These are phyloP conservation scores for Fusarium verrucosum DNA, from an alignment of 2,329 filamentous ascomycete species.

Conservation along the genomic window DNA sequence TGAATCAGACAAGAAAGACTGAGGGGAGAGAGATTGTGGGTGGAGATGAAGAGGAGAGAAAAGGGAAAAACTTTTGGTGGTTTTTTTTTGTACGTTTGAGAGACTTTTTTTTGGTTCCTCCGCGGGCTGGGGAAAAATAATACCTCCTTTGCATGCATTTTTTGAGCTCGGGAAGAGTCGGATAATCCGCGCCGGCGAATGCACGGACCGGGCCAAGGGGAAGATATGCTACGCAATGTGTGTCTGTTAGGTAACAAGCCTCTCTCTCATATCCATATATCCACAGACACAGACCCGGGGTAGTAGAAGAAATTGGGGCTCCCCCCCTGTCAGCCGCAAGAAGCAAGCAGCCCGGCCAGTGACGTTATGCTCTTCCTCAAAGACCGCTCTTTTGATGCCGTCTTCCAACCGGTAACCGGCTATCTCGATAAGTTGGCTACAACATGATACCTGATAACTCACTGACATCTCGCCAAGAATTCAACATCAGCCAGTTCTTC, in stretches of 20 bases:
- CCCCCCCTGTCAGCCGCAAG: constrained; percentile 27
- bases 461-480: constrained; percentile 11
- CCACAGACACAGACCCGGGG: constrained; percentile 24
- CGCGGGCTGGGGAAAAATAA: constrained; percentile 37
- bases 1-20: constrained; percentile 43
- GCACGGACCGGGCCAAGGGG: constrained; percentile 46
- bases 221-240: constrained; percentile 12
- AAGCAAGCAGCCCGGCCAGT: constrained; percentile 22
- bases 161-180: constrained; percentile 44
- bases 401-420: constrained; percentile 18
- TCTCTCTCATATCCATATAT: constrained; percentile 2
- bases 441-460: constrained; percentile 18
- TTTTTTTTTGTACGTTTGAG: constrained; percentile 39
- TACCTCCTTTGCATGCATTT: constrained; percentile 32
- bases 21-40: constrained; percentile 46
- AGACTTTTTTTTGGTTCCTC: constrained; percentile 37
- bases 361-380: constrained; percentile 17
- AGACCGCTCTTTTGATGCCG: constrained; percentile 6
- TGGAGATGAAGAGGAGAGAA: constrained; percentile 24
- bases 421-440: background rate
- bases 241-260: constrained; percentile 21
- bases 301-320: constrained; percentile 14
- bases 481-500: constrained; percentile 26
- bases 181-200: constrained; percentile 44
- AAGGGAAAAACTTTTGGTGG: constrained; percentile 31